phyloP scores from a whole-genome alignment of 1,284 basidiomycete species.

The Psilocybe mexicana region DNA sequence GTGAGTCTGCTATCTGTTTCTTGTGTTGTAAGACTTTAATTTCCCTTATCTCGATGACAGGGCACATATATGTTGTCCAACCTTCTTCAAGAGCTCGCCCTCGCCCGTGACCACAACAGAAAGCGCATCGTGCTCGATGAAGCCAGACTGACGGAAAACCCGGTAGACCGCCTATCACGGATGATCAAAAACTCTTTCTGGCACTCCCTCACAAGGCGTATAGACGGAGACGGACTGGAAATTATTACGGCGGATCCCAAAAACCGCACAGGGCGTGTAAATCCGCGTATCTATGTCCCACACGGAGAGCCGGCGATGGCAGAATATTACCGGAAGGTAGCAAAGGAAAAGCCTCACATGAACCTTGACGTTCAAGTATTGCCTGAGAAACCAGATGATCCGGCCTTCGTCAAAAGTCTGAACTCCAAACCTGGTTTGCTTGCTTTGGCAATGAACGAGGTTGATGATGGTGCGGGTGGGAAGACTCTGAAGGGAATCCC shows the following conservation, averaged over 20 bases:
- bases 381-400: constrained; percentile 84
- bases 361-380: constrained; percentile 90
- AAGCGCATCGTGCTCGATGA: constrained; percentile 99
- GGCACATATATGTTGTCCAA: constrained; percentile 99
- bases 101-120: constrained; percentile 93
- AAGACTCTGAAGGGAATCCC: constrained; percentile 90
- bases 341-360: constrained; percentile 85
- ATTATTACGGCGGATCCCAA: constrained; percentile 97
- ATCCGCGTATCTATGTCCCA: constrained; percentile 94
- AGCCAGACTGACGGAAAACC: constrained; percentile 93
- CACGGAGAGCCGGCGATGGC: constrained; percentile 91
- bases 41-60: constrained; percentile 39
- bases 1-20: constrained; percentile 47
- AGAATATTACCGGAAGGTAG: constrained; percentile 87
- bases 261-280: constrained; percentile 83
- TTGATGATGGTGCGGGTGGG: constrained; percentile 77
- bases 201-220: constrained; percentile 94
- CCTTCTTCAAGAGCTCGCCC: constrained; percentile 96
- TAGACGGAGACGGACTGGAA: constrained; percentile 96
- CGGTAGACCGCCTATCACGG: constrained; percentile 92
- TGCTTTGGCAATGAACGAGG: constrained; percentile 93
- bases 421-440: constrained; percentile 94
- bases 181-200: constrained; percentile 99
- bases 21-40: not conserved
- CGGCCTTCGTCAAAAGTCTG: constrained; percentile 87